Evolutionary conservation across 352 stramenopile genomes (phyloP).

Genomic region (Pythium volutum): DNA sequence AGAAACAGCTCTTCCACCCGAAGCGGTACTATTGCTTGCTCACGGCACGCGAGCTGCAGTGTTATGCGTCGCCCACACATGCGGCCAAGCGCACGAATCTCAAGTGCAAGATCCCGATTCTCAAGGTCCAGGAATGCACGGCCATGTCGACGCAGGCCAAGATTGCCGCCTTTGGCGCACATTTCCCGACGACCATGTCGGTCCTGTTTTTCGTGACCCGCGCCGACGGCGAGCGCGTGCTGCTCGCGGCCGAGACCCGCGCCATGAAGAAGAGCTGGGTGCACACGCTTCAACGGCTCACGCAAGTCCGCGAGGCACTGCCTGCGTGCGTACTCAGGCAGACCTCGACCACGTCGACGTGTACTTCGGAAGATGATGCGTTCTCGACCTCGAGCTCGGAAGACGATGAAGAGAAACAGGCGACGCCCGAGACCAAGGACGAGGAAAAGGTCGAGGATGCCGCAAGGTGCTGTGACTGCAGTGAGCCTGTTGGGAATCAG

Average conservation of each 20-base stretch:
- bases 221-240: conserved; percentile 55
- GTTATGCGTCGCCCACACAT: conserved; percentile 47
- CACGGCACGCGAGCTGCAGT: conserved; percentile 35
- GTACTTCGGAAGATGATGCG: conserved; percentile 21
- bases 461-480: not conserved
- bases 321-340: conserved; percentile 15
- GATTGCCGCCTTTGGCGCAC: conserved; percentile 53
- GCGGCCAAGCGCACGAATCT: conserved; percentile 42
- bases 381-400: not conserved
- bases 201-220: conserved; percentile 74
- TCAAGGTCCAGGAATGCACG: conserved; percentile 59
- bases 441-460: not conserved
- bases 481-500: no score
- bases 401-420: conserved; percentile 12
- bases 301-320: conserved; percentile 42
- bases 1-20: conserved; percentile 56
- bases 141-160: conserved; percentile 58
- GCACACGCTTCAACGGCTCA: conserved; percentile 42
- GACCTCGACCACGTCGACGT: conserved; percentile 21
- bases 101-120: conserved; percentile 48
- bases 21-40: conserved; percentile 70
- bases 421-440: conserved; percentile 4
- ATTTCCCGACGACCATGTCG: conserved; percentile 41
- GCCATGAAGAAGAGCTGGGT: conserved; percentile 57
- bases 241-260: conserved; percentile 47